Percentiles rank a stretch among this genome's conserved stretches.
These are phyloP conservation scores for Calocybe cyanea DNA, from an alignment of 768 basidiomycete species.

Conservation along the genomic window DNA sequence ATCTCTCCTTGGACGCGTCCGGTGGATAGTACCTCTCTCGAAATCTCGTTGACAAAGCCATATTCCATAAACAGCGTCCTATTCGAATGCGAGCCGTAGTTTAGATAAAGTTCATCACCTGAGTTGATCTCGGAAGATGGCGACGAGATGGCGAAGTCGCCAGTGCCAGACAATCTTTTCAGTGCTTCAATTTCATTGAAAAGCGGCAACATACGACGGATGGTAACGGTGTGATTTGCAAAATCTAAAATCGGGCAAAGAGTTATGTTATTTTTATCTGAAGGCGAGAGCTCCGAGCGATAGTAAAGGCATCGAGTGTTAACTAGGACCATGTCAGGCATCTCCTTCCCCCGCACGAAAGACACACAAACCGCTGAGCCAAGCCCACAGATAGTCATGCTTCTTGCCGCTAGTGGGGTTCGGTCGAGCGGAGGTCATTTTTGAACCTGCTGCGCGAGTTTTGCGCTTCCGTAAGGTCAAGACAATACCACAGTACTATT, in stretches of 20 bases:
- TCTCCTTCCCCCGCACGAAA: slow-evolving; percentile 3
- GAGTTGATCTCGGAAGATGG: slow-evolving; percentile 37
- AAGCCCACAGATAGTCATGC: slow-evolving; percentile 75
- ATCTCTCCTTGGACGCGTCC: slow-evolving; percentile 48
- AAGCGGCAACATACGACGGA: slow-evolving; percentile 41
- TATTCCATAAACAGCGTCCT: slow-evolving; percentile 82
- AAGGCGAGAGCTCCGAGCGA: slow-evolving; percentile 43
- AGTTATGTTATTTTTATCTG: slow-evolving; percentile 73
- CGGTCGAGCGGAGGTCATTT: slow-evolving; percentile 7
- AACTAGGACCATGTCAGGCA: slow-evolving; percentile 40
- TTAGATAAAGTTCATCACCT: slow-evolving; percentile 69
- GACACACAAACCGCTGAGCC: slow-evolving; percentile 72
- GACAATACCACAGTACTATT: neutral
- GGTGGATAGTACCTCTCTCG: slow-evolving; percentile 20
- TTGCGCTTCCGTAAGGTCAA: no score
- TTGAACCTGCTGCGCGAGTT: no score
- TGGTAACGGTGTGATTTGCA: slow-evolving; percentile 65
- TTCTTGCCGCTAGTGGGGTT: slow-evolving; percentile 17
- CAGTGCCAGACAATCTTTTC: slow-evolving; percentile 28
- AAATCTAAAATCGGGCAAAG: slow-evolving; percentile 90
- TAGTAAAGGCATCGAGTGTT: slow-evolving; percentile 90
- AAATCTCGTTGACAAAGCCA: slow-evolving; percentile 64
- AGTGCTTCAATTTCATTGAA: slow-evolving; percentile 33
- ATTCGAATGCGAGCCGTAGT: slow-evolving; percentile 81
- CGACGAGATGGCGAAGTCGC: slow-evolving; percentile 50